phyloP scores from a whole-genome alignment of 2,329 filamentous ascomycete genomes.

The Knoxdaviesia proteae region DNA sequence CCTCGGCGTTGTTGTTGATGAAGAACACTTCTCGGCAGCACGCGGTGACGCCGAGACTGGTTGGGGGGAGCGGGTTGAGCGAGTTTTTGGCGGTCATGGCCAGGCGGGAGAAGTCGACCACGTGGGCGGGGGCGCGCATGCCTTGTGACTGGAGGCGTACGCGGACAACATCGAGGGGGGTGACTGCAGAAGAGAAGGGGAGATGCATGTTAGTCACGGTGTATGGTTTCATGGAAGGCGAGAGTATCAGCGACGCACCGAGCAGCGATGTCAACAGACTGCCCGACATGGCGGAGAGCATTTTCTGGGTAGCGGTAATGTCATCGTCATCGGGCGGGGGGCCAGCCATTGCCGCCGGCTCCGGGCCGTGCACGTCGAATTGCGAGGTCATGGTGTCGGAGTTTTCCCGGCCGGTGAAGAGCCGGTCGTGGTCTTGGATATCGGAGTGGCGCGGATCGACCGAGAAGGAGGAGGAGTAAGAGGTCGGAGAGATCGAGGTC shows the following conservation, averaged over 20 bases:
- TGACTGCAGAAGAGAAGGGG: constrained; percentile 35
- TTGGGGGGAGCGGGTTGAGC: constrained; percentile 47
- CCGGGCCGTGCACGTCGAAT: too few relatives aligned
- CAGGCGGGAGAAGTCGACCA: constrained; percentile 32
- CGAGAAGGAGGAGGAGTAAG: too few relatives aligned
- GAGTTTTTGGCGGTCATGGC: constrained; percentile 30
- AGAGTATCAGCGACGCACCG: constrained; percentile 30
- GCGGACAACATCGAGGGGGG: constrained; percentile 87
- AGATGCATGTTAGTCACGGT: too few relatives aligned
- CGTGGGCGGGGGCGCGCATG: constrained; percentile 22
- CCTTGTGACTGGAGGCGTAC: constrained; percentile 80
- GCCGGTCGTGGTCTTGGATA: too few relatives aligned
- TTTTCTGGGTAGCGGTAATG: constrained; percentile 72
- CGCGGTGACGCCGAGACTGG: constrained; percentile 75
- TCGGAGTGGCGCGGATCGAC: too few relatives aligned
- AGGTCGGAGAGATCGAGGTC: too few relatives aligned
- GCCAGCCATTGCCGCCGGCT: not conserved
- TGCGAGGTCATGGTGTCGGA: too few relatives aligned
- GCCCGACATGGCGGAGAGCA: constrained; percentile 81
- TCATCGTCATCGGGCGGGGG: constrained; percentile 24
- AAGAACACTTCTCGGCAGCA: constrained; percentile 98
- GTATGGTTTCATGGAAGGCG: not conserved
- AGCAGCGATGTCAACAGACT: constrained; percentile 78
- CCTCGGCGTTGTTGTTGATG: constrained; percentile 64
- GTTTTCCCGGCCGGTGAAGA: too few relatives aligned